Percentiles rank a stretch among this genome's conserved stretches.
phyloP scores from a whole-genome alignment of 2,329 filamentous ascomycete species.

The Cladophialophora exuberans region DNA sequence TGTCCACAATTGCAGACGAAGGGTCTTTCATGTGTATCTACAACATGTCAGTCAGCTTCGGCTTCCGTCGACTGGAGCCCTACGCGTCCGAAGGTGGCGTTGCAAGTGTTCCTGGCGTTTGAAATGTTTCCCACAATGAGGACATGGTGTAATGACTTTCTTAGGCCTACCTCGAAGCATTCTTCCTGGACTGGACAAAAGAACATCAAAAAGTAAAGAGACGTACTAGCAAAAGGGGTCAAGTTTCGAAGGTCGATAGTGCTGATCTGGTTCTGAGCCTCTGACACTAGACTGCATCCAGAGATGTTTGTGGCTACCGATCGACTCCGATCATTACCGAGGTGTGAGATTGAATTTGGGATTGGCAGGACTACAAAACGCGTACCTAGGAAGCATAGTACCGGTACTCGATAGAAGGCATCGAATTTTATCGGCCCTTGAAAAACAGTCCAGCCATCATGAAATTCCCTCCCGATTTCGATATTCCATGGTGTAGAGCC shows the following conservation, averaged over 20 bases:
- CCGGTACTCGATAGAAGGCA: not conserved
- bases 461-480: conserved; percentile 6
- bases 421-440: not conserved
- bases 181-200: no score
- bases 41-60: conserved; percentile 5
- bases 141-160: conserved; percentile 28
- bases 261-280: no score
- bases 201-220: no score
- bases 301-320: no score
- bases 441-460: not conserved
- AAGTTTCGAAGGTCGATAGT: no score
- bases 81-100: conserved; percentile 37
- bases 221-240: no score
- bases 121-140: conserved; percentile 39
- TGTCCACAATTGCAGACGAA: conserved; percentile 39
- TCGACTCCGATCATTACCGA: no score
- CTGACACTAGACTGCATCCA: no score
- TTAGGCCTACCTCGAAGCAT: conserved; percentile 21
- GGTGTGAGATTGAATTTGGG: no score
- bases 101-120: conserved; percentile 39
- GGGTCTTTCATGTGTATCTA: conserved; percentile 41
- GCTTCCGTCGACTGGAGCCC: conserved; percentile 11
- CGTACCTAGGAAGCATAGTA: not conserved
- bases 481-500: conserved; percentile 12
- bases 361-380: no score